Evolutionary conservation across 2,329 filamentous ascomycete species (phyloP), one percentile per base, ranked within the genome.

Genomic region (Sporothrix variecibatus): DNA sequence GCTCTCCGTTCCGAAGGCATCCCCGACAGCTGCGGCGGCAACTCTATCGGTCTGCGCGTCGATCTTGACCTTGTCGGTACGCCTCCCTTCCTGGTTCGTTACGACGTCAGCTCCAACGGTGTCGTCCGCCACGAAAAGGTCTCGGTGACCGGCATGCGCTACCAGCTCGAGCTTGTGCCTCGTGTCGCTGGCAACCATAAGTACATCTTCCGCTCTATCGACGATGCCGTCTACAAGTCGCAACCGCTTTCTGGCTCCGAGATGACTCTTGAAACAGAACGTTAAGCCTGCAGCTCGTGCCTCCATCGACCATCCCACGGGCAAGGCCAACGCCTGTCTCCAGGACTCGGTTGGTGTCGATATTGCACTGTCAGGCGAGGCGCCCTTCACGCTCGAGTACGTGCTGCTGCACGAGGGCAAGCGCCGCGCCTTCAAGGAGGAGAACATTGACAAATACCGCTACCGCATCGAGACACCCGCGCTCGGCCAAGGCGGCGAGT

Each of bases 211-310:
- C 88, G 89, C 76, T 90, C 90, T 56, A 91, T 99, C 74, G 90
- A 91, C 76, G 97, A 99, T 81, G 86, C 87, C 64, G 91, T 98
- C 43, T 99, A 99, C 83, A 88, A 87, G 43, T 87, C 87, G 1
- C 87, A 92, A 70, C 85, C 86, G 34, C 83, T 97, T 28, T 86
- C 86, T 38, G 89, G 91, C 53, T 83, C 88, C 15, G 86, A 88
- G 69, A 87, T 92, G 75, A 83, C 89, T 11, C 84, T 98, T 56
- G 92, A 97, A 97, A 82, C 95, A 98, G 82, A 91, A 94, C 78
- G 95, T 99, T 77, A 97, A 97, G 82, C 96, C 96, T 11, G 93
- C 95, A 3, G 95, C 96, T 7, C 93, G 92, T 11, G 95, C 95
- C 31, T 90, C 91, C 75, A 86, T 94, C 73, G 86, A 88, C 60